Percentiles rank a stretch among this genome's conserved stretches.
phyloP scores from a whole-genome alignment of 2,329 filamentous ascomycete species.

The Plectosphaerella cucumerina region DNA sequence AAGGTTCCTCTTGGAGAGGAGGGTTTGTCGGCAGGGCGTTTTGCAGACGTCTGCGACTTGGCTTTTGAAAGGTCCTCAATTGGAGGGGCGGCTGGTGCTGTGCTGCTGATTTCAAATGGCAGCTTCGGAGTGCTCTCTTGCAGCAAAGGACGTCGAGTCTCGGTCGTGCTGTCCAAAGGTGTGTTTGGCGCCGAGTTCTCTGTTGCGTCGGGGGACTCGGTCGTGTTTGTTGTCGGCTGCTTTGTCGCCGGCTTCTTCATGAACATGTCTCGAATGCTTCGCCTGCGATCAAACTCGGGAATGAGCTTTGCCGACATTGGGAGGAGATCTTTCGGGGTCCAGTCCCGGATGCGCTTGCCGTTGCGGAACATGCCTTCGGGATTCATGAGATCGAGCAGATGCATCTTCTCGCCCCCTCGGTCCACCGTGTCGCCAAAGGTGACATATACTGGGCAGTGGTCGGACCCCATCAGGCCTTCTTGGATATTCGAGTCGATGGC shows the following conservation, averaged over 20 bases:
- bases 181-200: not conserved
- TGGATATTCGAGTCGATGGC: constrained; percentile 81
- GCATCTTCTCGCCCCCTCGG: constrained; percentile 40
- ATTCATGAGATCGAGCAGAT: constrained; percentile 74
- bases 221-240: constrained; percentile 9
- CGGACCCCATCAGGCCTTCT: constrained; percentile 88
- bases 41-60: constrained; percentile 10
- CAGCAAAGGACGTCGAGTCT: not conserved
- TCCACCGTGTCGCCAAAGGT: constrained; percentile 61
- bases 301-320: constrained; percentile 78
- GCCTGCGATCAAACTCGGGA: constrained; percentile 80
- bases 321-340: constrained; percentile 62
- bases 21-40: constrained; percentile 9
- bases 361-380: constrained; percentile 65
- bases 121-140: not conserved
- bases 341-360: constrained; percentile 63
- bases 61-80: not conserved
- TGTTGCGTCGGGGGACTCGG: not conserved
- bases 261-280: constrained; percentile 94
- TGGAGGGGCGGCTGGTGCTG: not conserved
- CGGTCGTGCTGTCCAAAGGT: not conserved
- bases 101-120: constrained; percentile 1
- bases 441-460: constrained; percentile 92
- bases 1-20: constrained; percentile 19
- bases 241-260: constrained; percentile 44